Conservation (phyloP, 1,284 basidiomycete species). For the Fomitopsis betulina region DNA sequence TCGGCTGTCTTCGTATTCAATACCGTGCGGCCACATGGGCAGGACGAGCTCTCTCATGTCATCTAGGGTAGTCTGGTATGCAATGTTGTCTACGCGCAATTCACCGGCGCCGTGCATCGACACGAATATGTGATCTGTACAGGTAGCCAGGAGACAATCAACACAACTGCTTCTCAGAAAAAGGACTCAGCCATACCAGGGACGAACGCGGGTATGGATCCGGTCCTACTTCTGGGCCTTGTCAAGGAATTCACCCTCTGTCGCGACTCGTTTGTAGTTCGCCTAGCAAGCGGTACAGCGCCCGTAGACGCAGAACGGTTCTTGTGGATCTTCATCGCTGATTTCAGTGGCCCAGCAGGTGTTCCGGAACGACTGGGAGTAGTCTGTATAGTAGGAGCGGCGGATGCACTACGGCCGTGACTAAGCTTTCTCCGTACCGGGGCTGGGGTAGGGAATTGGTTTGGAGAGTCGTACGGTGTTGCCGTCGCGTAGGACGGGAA, state of each 20-base stretch:
- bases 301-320: slow-evolving; percentile 14
- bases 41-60: slow-evolving; percentile 38
- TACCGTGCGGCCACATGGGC: slow-evolving; percentile 44
- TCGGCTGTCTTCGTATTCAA: slow-evolving; percentile 22
- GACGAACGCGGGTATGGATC: slow-evolving; percentile 19
- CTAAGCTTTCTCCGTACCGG: slow-evolving; percentile 10
- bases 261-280: slow-evolving; percentile 16
- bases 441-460: slow-evolving; percentile 13
- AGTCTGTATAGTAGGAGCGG: slow-evolving; percentile 16
- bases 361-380: slow-evolving; percentile 9
- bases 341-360: slow-evolving; percentile 37
- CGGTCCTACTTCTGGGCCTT: slow-evolving; percentile 17
- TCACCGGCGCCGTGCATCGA: slow-evolving; percentile 32
- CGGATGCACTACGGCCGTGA: slow-evolving; percentile 13
- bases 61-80: slow-evolving; percentile 31
- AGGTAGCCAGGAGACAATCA: background rate
- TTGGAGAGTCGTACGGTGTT: slow-evolving; percentile 6
- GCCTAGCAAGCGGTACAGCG: slow-evolving; percentile 14
- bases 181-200: slow-evolving; percentile 19
- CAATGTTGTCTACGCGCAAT: slow-evolving; percentile 37
- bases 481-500: slow-evolving; percentile 15
- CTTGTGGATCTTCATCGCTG: slow-evolving; percentile 51
- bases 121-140: slow-evolving; percentile 32
- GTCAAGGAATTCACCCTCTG: slow-evolving; percentile 25
- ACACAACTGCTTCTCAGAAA: background rate